Evolutionary conservation across 495 filamentous ascomycete species (phyloP), one percentile per base, ranked within the genome.

Genomic region (Glutinoglossum americanum): DNA sequence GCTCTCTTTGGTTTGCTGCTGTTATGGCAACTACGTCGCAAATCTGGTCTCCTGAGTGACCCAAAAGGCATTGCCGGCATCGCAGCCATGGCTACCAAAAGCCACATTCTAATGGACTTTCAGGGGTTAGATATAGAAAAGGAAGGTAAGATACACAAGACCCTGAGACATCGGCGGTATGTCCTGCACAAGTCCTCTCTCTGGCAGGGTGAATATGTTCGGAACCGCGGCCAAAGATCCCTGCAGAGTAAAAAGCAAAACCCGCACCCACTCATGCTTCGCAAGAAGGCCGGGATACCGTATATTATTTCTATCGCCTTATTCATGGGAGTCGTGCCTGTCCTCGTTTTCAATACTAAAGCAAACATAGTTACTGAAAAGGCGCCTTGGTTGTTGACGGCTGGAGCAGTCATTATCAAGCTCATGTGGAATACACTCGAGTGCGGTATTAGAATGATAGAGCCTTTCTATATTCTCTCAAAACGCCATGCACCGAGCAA

Each of bases 61-160:
- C 82, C 83, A 6, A 82, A 79, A 54, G 83, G 83, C 15, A 83
- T 87, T 55, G 82, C 83, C 6, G 83, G 83, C 25, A 73, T 87
- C 11, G 83, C 83, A 17, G 75, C 81, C 28, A 85, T 87, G 81
- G 81, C 83, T 1, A 82, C 78, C 25, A 76, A 75, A 57, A 75
- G 73, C 56, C 83, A 86, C 62, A 84, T 87, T 66, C 71, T 86
- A 58, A 80, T 76, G 66, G 83, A 87, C 63, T 86, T 87, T 61
- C 79, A 80, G 60, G 79, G 80, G 60, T 73, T 85, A 66, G 83
- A 87, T 64, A 75, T 76, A 0, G 81, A 80, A 8, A 73, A 68
- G 1, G 77, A 79, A n/a, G 65, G 76, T 41, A 71, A 76, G 51
- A 86, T 87, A 57, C 83, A 85, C 65, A 69, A 79, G 58, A 74